Conservation (phyloP, 176 grass and related monocot genomes). For the Tillandsia fasciculata region DNA sequence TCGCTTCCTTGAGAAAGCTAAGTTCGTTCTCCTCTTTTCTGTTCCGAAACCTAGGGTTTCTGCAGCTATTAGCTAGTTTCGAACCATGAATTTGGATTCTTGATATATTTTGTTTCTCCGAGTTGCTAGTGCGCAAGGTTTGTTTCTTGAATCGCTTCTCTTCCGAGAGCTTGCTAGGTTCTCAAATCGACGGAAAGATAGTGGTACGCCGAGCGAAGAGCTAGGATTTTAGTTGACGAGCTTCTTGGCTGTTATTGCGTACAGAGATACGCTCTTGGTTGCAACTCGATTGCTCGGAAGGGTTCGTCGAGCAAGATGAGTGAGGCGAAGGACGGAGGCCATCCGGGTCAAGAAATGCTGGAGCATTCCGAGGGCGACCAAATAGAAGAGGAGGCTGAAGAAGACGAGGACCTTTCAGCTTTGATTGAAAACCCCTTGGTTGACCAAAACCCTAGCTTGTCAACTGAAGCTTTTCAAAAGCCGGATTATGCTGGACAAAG, state of each 20-base stretch:
- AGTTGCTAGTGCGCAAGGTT: constrained; percentile 14
- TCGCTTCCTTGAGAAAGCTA: constrained; percentile 9
- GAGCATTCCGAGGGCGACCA: constrained; percentile 11
- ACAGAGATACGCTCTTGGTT: neutral
- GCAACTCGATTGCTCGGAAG: neutral
- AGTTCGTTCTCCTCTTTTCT: constrained; percentile 10
- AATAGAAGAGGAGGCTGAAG: neutral
- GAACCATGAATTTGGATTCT: constrained; percentile 8
- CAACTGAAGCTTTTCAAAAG: neutral
- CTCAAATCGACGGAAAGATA: neutral
- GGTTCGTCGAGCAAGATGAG: neutral
- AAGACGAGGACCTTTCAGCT: constrained; percentile 1
- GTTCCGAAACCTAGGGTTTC: constrained; percentile 13
- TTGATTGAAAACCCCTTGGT: constrained; percentile 7
- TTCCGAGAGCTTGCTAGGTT: neutral
- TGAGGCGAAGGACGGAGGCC: constrained; percentile 1
- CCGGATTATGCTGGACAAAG: constrained; percentile 1
- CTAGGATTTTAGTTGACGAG: neutral
- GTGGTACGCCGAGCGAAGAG: neutral
- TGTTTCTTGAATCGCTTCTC: neutral
- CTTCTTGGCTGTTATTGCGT: neutral
- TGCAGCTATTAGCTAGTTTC: neutral
- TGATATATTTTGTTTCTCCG: constrained; percentile 12
- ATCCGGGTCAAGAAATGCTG: constrained; percentile 4
- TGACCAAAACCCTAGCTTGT: constrained; percentile 1